A percentile compares a stretch with the other conserved stretches of the same genome.
These are phyloP conservation scores for Leccinum longicurvipes DNA, from an alignment of 768 basidiomycete genomes.

Conservation along the genomic window DNA sequence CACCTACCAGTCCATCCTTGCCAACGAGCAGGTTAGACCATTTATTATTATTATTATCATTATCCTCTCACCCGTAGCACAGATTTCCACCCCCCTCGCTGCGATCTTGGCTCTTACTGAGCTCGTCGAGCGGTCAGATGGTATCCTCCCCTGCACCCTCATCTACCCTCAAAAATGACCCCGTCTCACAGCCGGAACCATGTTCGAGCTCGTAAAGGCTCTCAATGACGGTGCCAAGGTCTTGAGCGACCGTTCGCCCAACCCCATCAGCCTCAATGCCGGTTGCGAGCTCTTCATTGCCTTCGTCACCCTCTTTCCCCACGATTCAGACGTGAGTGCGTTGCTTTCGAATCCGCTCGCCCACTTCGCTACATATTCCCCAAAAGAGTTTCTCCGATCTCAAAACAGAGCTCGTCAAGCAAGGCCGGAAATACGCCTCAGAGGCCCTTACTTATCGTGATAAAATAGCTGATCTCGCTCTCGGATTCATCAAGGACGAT, in stretches of 20 bases:
- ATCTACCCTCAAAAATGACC: conserved; percentile 3
- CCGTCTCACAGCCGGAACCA: conserved; percentile 66
- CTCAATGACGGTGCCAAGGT: conserved; percentile 71
- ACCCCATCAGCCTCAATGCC: conserved; percentile 82
- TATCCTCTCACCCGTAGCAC: neutral
- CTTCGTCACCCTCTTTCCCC: conserved; percentile 81
- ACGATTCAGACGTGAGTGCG: conserved; percentile 69
- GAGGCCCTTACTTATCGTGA: conserved; percentile 83
- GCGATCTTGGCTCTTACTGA: conserved; percentile 85
- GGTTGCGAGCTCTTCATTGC: conserved; percentile 89
- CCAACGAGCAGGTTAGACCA: conserved; percentile 59
- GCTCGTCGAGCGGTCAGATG: conserved; percentile 74
- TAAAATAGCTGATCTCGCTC: conserved; percentile 85
- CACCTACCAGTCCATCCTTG: conserved; percentile 58
- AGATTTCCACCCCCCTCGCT: conserved; percentile 83
- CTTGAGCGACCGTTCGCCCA: conserved; percentile 60
- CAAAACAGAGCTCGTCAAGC: conserved; percentile 77
- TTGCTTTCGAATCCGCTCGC: conserved; percentile 8
- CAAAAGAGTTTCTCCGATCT: conserved; percentile 76
- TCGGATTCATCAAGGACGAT: conserved; percentile 93
- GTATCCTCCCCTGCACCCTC: conserved; percentile 37
- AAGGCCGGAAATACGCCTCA: conserved; percentile 73
- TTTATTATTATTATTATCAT: neutral
- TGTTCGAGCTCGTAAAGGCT: conserved; percentile 87
- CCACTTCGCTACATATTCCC: conserved; percentile 6